Conservation (phyloP, 163 green algal species). For the Scenedesmus sp. region DNA sequence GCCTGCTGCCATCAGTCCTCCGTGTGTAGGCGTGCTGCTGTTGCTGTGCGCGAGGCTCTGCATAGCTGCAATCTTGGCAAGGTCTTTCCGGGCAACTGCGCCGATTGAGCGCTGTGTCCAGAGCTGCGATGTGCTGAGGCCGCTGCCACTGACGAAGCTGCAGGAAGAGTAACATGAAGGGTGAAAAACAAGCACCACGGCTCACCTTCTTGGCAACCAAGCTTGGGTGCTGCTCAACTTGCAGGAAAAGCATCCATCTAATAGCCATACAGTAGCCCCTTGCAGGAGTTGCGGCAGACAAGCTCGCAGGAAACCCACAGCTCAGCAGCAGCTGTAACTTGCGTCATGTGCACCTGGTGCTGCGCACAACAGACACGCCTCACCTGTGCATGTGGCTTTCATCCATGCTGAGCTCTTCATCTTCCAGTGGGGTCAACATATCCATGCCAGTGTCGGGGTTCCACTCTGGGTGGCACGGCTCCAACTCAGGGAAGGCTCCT, state of each 20-base stretch:
- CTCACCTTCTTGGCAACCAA: too few relatives aligned
- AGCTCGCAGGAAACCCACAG: neutral
- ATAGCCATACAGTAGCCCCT: neutral
- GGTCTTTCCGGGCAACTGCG: slow-evolving; percentile 43
- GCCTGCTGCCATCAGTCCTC: neutral
- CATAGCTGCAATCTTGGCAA: slow-evolving; percentile 47
- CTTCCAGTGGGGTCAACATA: slow-evolving; percentile 14
- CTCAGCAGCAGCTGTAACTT: neutral
- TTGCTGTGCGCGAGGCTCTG: slow-evolving; percentile 41
- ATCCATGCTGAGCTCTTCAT: slow-evolving; percentile 14
- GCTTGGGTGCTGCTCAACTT: neutral
- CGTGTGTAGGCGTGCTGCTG: slow-evolving; percentile 26
- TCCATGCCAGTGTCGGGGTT: neutral
- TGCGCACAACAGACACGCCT: neutral
- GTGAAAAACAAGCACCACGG: too few relatives aligned
- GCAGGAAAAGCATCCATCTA: neutral
- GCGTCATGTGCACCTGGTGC: neutral
- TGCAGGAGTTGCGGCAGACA: neutral
- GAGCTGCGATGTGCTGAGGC: slow-evolving; percentile 38
- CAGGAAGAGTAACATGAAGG: neutral
- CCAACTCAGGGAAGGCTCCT: slow-evolving; percentile 25
- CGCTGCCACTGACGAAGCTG: slow-evolving; percentile 12
- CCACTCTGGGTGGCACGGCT: slow-evolving; percentile 41
- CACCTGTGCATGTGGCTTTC: neutral
- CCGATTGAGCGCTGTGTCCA: slow-evolving; percentile 47